Base-by-base conservation (phyloP, 768 basidiomycete genomes). In the Phlebiopsis flavidoalba region DNA sequence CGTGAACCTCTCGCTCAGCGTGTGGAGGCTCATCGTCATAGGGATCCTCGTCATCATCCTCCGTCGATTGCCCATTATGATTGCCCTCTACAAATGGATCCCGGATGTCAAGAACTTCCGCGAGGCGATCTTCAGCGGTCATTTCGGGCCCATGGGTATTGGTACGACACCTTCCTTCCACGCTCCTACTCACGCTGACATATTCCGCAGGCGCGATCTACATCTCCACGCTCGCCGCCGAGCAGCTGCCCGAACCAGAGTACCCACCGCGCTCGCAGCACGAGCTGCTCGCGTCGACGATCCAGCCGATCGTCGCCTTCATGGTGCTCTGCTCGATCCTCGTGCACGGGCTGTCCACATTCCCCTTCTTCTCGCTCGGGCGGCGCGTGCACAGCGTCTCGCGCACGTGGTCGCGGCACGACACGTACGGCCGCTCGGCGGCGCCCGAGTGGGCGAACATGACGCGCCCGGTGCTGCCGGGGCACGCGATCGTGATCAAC, bases 91-190 rank as follows among this genome's bases (percentile, higher is more conserved):
- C 76, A 87, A 78, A 68, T 98, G 89, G 83, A 96, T 98, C 60
- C 97, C 97, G 0, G 96, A 99, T 69, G 83, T 98, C 66, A 97
- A 96, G 77, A 98, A 90, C 0, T 83, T 95, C 62, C 81, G 93
- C 49, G 97, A 99, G 74, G 96, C 97, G 0, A 64, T 95, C 3
- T 99, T 99, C 73, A 89, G 85, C 45, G 97, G 97, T 0, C 95
- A 98, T 75, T 99, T 98, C 71, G 96, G 94, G 12, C 91, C 92
- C 21, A 91, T 91, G 63, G 88, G 89, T 33, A 82, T 92, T 54
- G 89, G 88, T 81, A 61, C 64, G 80, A 67, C 36, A 17, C 8
- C 33, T 31, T 2, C 21, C 19, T 33, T 14, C 49, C 19, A 21
- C 19, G 14, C 17, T 37, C 14, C n/a, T 36, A n/a, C 21, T 53